Base-by-base conservation (phyloP, 371 early-diverging fungal species). In the Actinomortierella wolfii region DNA sequence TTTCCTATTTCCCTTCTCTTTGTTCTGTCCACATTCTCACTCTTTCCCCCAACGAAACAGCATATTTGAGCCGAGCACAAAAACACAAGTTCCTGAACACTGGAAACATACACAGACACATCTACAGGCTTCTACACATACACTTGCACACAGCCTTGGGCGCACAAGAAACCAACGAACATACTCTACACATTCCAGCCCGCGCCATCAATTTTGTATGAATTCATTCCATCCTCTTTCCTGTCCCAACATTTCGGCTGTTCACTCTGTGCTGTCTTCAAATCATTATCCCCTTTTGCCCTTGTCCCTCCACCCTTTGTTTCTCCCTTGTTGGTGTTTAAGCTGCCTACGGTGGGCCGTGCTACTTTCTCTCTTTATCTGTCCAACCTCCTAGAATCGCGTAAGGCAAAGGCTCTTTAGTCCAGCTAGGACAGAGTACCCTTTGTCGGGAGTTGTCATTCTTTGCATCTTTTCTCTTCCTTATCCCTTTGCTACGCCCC, bases 371-470 rank as follows among this genome's bases (percentile, higher is more conserved):
- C 24, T 54, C 55, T 43, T 20, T 46, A 42, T 56, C 51, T 28
- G 25, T 58, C 41, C 49, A 43, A 42, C 45, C 34, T 34, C 29
- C 49, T 23, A 34, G 21, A 26, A 50, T 41, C 28, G 21, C 18
- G 23, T 56, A 13, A 23, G 15, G 15, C 21, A 28, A 48, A 28
- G 24, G 45, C 20, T 34, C 51, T 23, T 13, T 42, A 11, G 20
- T 49, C 25, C 50, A 56, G 29, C 43, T 25, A 53, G 45, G 5
- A 14, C 13, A 66, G 69, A 50, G 40, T n/a, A 18, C 49, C 17
- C 53, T 52, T 21, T 61, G 34, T 52, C 67, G 25, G 63, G 64
- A 50, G 78, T 80, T 50, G 79, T 78, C 54, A 76, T 74, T 79
- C 79, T 67, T 26, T 59, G 29, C 44, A n/a, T 26, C 28, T 39